Evolutionary conservation across 208 protist species (phyloP).

Genomic region (Leishmania turanica): DNA sequence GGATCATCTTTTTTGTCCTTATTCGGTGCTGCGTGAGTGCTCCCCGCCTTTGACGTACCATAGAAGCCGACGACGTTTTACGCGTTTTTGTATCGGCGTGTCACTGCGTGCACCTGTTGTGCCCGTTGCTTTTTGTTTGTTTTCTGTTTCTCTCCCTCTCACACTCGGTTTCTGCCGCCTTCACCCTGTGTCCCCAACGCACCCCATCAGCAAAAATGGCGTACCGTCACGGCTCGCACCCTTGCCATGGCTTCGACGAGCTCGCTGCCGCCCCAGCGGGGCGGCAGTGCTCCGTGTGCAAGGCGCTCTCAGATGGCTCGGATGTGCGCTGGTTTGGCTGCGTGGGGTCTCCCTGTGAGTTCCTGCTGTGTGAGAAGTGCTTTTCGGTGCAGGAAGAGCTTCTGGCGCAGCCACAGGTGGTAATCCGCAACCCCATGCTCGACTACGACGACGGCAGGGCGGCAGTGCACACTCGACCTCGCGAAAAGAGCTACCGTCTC

Average conservation of each 20-base stretch:
- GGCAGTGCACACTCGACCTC: slow-evolving; percentile 66
- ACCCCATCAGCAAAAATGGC: neutral
- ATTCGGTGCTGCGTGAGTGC: neutral
- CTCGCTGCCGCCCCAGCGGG: slow-evolving; percentile 10
- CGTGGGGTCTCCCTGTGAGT: slow-evolving; percentile 43
- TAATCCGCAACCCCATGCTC: slow-evolving; percentile 69
- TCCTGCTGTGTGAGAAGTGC: slow-evolving; percentile 78
- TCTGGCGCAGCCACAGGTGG: slow-evolving; percentile 57
- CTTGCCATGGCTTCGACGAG: slow-evolving; percentile 52
- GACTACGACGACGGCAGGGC: slow-evolving; percentile 47
- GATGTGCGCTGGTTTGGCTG: slow-evolving; percentile 67
- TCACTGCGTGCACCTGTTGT: neutral
- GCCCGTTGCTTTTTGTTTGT: neutral
- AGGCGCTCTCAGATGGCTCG: slow-evolving; percentile 43
- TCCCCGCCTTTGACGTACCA: neutral
- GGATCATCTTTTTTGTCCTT: slow-evolving; percentile 5
- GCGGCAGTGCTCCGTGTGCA: slow-evolving; percentile 65
- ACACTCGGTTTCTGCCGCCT: neutral
- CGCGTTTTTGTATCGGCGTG: neutral
- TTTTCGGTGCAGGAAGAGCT: slow-evolving; percentile 75
- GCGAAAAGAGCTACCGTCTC: slow-evolving; percentile 52
- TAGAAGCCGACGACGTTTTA: neutral
- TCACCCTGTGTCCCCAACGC: neutral
- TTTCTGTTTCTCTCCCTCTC: neutral
- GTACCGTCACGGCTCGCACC: slow-evolving; percentile 70